Evolutionary conservation across 306 rosid species (phyloP).

Genomic region (Dalbergia cultrata): DNA sequence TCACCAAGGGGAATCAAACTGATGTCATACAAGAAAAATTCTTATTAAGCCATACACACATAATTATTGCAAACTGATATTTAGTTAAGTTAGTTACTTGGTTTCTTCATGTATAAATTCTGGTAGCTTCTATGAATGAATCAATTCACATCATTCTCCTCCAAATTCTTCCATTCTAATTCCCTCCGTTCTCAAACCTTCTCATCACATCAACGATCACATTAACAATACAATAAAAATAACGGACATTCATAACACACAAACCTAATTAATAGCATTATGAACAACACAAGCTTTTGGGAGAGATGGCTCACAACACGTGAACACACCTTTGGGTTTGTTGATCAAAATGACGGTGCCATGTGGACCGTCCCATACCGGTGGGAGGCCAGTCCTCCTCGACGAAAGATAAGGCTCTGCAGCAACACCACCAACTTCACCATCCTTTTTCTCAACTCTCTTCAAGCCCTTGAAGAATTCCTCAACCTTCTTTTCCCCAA

Average conservation of each 20-base stretch:
- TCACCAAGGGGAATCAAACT: constrained; percentile 4
- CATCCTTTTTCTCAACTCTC: constrained; percentile 65
- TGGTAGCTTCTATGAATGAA: too few species aligned
- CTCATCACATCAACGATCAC: not conserved
- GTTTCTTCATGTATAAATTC: not conserved
- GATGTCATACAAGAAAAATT: not conserved
- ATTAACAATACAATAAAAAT: not conserved
- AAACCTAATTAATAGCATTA: not conserved
- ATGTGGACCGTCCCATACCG: constrained; percentile 76
- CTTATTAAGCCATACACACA: not conserved
- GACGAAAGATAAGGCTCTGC: constrained; percentile 75
- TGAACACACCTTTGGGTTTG: constrained; percentile 86
- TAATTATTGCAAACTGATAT: not conserved
- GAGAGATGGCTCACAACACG: too few species aligned
- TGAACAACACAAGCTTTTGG: not conserved
- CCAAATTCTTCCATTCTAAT: not conserved
- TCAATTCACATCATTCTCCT: not conserved
- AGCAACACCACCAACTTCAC: constrained; percentile 36
- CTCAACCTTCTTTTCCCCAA: constrained; percentile 79
- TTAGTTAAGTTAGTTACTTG: not conserved
- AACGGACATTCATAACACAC: not conserved
- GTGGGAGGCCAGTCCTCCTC: constrained; percentile 81
- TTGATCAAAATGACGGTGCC: constrained; percentile 90
- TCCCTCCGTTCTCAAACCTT: not conserved
- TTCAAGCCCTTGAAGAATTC: constrained; percentile 89